Percentiles rank a stretch among this genome's conserved stretches.
phyloP scores from a whole-genome alignment of 257 asterid species.

The Solanum rostratum region DNA sequence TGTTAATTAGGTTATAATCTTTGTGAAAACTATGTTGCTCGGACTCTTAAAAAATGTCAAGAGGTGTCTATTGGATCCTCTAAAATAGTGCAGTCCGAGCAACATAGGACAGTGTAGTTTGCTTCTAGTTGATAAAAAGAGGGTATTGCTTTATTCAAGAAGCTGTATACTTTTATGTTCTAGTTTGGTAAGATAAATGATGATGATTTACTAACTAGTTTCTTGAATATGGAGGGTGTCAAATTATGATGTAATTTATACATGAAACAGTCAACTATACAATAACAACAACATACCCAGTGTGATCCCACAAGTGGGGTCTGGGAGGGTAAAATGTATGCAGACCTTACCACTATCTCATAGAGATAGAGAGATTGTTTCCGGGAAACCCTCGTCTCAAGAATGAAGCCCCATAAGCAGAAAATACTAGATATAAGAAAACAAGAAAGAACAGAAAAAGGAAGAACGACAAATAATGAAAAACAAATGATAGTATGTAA shows the following conservation, averaged over 20 bases:
- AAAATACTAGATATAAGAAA: too few species aligned
- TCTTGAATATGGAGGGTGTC: background rate
- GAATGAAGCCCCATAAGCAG: too few species aligned
- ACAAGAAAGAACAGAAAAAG: too few species aligned
- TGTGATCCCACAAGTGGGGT: too few species aligned
- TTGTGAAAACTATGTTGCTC: background rate
- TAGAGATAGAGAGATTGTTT: too few species aligned
- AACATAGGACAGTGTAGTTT: background rate
- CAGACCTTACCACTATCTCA: too few species aligned
- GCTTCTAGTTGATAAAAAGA: background rate
- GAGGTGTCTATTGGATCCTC: background rate
- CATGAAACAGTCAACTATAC: background rate
- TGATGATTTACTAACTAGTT: too few species aligned
- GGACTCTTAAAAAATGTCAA: background rate
- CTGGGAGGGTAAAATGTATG: too few species aligned
- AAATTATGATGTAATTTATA: background rate
- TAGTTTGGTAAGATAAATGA: background rate
- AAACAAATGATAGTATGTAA: too few species aligned
- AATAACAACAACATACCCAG: too few species aligned
- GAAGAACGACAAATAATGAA: too few species aligned
- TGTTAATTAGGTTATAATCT: background rate
- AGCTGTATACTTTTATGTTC: background rate
- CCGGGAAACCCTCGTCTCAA: too few species aligned
- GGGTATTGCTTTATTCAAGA: background rate
- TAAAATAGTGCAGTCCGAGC: background rate